These are phyloP conservation scores for Knoxia roxburghii DNA, from an alignment of 257 asterid species.

Conservation along the genomic window DNA sequence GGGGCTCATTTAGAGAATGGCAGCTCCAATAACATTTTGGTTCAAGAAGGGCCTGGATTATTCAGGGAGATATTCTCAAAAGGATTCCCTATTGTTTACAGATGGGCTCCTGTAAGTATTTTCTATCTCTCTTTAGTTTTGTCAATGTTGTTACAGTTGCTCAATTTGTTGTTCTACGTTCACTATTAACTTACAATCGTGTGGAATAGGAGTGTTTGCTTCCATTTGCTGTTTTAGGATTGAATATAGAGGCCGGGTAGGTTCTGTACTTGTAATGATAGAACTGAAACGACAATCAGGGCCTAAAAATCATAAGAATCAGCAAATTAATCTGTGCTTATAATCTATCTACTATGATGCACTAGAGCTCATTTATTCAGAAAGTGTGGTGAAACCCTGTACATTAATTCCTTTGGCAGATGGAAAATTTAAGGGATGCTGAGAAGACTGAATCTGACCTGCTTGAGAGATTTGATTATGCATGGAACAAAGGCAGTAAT, in stretches of 20 bases:
- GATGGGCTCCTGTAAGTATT: slow-evolving; percentile 87
- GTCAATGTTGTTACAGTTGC: background rate
- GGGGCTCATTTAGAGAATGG: slow-evolving; percentile 83
- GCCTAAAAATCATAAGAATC: background rate
- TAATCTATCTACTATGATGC: background rate
- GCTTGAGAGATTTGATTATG: slow-evolving; percentile 77
- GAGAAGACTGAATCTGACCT: slow-evolving; percentile 71
- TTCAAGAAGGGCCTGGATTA: slow-evolving; percentile 35
- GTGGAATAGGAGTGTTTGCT: background rate
- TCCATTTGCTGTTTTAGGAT: background rate
- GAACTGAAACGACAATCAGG: background rate
- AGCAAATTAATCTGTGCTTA: background rate
- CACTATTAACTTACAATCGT: too few relatives aligned
- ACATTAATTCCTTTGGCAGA: slow-evolving; percentile 32
- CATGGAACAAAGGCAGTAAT: slow-evolving; percentile 86
- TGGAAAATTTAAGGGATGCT: slow-evolving; percentile 64
- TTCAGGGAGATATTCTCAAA: slow-evolving; percentile 58
- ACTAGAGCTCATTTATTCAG: background rate
- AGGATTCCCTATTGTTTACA: slow-evolving; percentile 64
- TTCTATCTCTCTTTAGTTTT: slow-evolving; percentile 2
- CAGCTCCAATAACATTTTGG: slow-evolving; percentile 6
- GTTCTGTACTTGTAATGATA: background rate
- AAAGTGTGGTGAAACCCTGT: slow-evolving; percentile 5
- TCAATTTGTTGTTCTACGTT: background rate
- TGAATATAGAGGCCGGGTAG: background rate